Evolutionary conservation across 2,329 filamentous ascomycete species (phyloP), one percentile per base, ranked within the genome.

Genomic region (Cordyceps farinosa): DNA sequence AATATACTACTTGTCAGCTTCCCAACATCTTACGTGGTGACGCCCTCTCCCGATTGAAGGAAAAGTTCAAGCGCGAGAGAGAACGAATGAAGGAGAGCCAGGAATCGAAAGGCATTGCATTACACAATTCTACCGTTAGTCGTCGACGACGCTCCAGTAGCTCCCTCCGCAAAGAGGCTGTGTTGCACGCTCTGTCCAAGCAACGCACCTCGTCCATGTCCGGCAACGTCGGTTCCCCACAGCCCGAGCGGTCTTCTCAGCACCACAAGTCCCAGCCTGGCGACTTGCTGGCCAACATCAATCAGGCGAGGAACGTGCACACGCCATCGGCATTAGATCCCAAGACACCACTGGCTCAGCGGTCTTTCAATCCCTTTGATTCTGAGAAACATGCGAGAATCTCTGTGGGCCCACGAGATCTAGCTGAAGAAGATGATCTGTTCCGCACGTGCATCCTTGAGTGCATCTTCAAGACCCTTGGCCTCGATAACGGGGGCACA

Each of bases 381-480:
- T 78, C 78, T 2, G 81, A 82, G 64, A 78, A 79, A 57, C 78
- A 79, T 42, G 76, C 76, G 52, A 80, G 82, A 52, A 77, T 81
- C 40, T 78, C 79, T 6, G 76, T 85, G 36, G 89, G 92, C 69
- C 85, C 89, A 5, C 87, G 93, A 67, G 92, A 97, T 62, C 90
- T 90, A 0, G 78, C 92, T 8, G 91, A 97, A 67, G 95, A 98
- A 72, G 94, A 97, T 70, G 86, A 89, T 53, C 76, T 96, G 7
- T 98, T 99, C 75, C 84, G 96, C 47, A 88, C 92, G 64, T 96
- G 92, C 0, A 92, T 99, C 17, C 78, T 98, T 29, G 92, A 97
- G 68, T 98, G 95, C 72, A 96, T 99, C 79, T 94, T 97, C 76
- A 97, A 94, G 72, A 90, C 92, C 0, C 90, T 99, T 65, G 95